These are phyloP conservation scores for Ustilago lituana DNA, from an alignment of 1,284 basidiomycete species.

Conservation along the genomic window DNA sequence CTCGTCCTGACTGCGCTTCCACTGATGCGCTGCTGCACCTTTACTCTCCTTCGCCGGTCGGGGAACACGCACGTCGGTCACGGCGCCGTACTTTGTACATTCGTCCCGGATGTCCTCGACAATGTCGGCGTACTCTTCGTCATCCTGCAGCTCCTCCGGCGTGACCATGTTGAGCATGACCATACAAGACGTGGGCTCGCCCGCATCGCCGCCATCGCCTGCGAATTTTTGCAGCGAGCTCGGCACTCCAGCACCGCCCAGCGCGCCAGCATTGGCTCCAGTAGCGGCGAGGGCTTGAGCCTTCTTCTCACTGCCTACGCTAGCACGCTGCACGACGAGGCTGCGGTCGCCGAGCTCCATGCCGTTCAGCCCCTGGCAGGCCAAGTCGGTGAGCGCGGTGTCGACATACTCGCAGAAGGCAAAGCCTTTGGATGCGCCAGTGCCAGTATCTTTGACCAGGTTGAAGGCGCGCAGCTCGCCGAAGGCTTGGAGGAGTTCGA, in stretches of 20 bases:
- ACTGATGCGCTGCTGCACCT: slow-evolving; percentile 58
- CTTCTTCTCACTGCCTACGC: slow-evolving; percentile 73
- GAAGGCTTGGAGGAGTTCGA: slow-evolving; percentile 95
- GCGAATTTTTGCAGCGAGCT: slow-evolving; percentile 65
- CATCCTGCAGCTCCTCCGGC: slow-evolving; percentile 87
- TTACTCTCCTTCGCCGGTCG: slow-evolving; percentile 56
- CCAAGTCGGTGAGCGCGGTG: slow-evolving; percentile 85
- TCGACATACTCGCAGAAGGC: slow-evolving; percentile 99
- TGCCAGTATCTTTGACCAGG: slow-evolving; percentile 81
- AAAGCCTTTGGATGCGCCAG: slow-evolving; percentile 83
- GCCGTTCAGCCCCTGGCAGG: slow-evolving; percentile 93
- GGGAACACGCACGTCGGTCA: slow-evolving; percentile 63
- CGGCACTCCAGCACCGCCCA: slow-evolving; percentile 51
- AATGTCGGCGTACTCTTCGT: slow-evolving; percentile 91
- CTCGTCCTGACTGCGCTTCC: slow-evolving; percentile 60
- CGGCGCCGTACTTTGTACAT: slow-evolving; percentile 64
- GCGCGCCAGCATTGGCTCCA: slow-evolving; percentile 67
- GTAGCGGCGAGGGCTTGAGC: slow-evolving; percentile 51
- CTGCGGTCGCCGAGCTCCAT: slow-evolving; percentile 98
- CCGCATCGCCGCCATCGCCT: slow-evolving; percentile 55
- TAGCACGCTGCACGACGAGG: slow-evolving; percentile 94
- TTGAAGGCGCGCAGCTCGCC: slow-evolving; percentile 98
- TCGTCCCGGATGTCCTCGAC: slow-evolving; percentile 95
- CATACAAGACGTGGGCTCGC: slow-evolving; percentile 76
- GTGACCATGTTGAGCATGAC: slow-evolving; percentile 99